These are phyloP conservation scores for Podila clonocystis DNA, from an alignment of 192 early-diverging fungal genomes.

Conservation along the genomic window DNA sequence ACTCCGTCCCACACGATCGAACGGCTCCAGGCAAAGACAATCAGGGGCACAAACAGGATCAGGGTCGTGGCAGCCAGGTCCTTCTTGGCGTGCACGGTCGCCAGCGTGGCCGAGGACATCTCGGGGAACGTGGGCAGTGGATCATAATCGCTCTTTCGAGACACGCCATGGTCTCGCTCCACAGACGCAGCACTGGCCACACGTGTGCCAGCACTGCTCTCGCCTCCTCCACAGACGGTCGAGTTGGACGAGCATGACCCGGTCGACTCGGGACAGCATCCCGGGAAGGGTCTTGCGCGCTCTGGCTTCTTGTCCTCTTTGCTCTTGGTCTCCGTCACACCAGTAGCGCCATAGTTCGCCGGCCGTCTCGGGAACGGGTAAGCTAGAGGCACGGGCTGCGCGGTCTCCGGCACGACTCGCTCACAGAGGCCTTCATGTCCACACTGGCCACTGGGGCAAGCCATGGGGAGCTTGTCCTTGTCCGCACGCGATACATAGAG, in stretches of 20 bases:
- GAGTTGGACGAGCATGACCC: not conserved
- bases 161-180: not conserved
- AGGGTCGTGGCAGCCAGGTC: conserved; percentile 25
- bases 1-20: conserved; percentile 34
- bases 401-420: not conserved
- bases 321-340: not conserved
- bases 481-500: conserved; percentile 40
- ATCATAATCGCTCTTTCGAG: conserved; percentile 1
- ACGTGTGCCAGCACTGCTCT: not conserved
- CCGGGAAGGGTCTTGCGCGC: not conserved
- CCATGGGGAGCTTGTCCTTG: conserved; percentile 9
- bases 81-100: conserved; percentile 32
- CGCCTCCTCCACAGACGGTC: not conserved
- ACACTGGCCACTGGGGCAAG: conserved; percentile 34
- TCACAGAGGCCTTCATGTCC: conserved; percentile 38
- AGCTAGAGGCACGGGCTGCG: not conserved
- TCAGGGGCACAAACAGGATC: conserved; percentile 29
- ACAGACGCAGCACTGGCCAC: not conserved
- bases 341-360: not conserved
- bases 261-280: not conserved
- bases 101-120: conserved; percentile 5
- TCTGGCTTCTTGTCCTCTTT: too few relatives aligned
- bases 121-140: conserved; percentile 23
- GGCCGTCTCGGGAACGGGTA: not conserved
- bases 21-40: conserved; percentile 15